Evolutionary conservation across 2,329 filamentous ascomycete genomes (phyloP), one percentile per base, ranked within the genome.

Genomic region (Penicillium sp.): DNA sequence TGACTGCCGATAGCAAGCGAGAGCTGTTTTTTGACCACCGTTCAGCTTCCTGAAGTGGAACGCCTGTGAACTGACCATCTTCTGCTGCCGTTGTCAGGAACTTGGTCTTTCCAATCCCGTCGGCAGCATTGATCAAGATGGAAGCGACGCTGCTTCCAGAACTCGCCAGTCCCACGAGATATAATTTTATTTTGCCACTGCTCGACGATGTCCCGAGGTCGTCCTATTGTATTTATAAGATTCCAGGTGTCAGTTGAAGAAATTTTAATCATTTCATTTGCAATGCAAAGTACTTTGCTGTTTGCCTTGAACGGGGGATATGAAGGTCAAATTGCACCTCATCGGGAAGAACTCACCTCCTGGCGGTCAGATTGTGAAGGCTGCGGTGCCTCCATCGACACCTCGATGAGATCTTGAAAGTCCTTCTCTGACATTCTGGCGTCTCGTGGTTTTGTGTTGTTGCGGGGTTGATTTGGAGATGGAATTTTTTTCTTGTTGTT

Each of bases 121-220:
- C 21, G 18, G 3, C 38, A 33, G 45, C 16, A 8, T 33, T 35
- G 16, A 53, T 30, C n/a, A 35, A 9, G 14, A 57, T 57, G 16
- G 43, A 38, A 14, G 20, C 42, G 30, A 57, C n/a, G 6, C 65
- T 64, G 20, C 52, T 40, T 3, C 52, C 50, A 7, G 56, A n/a
- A 12, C 50, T 38, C 4, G 71, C 68, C 5, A 67, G 64, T 16
- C 71, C 67, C 16, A 71, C 58, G 28, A 75, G 58, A 55, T 73
- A 72, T 5, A 68, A 45, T 53, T 71, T 75, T 5, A 65, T 63
- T 42, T 64, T 68, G 18, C 67, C 57, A 40, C 67, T 65, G 21
- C n/a, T n/a, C n/a, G 57, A 63, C 9, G 63, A 68, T 16, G 67
- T 65, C 28, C 68, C 58, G 1, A 65, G 55, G 30, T 69, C 64